A percentile compares a stretch with the other conserved stretches of the same genome.
Evolutionary conservation across 2,329 filamentous ascomycete species (phyloP).

Genomic region (Bipolaris gigantea): DNA sequence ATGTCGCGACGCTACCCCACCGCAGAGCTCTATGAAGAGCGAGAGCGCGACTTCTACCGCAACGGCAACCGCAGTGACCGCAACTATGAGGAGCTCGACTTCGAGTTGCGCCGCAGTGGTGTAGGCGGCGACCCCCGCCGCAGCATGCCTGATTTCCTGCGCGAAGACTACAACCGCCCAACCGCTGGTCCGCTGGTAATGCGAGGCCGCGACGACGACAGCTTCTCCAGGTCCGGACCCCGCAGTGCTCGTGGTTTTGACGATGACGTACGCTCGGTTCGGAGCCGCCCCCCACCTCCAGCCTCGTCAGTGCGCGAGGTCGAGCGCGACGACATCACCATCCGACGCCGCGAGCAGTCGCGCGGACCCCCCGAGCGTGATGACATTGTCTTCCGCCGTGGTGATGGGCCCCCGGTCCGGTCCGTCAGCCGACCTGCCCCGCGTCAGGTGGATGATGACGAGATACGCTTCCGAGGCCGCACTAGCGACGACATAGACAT

Average conservation of each 20-base stretch:
- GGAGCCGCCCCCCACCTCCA: slow-evolving; percentile 34
- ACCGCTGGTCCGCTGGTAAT: slow-evolving; percentile 52
- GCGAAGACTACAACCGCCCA: slow-evolving; percentile 54
- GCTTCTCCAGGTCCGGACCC: slow-evolving; percentile 36
- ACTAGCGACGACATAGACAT: slow-evolving; percentile 40
- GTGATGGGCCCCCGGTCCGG: slow-evolving; percentile 41
- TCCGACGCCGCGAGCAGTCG: slow-evolving; percentile 42
- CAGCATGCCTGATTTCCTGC: slow-evolving; percentile 53
- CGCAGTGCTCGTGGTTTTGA: slow-evolving; percentile 45
- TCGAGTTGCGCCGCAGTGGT: slow-evolving; percentile 47
- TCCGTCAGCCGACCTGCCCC: slow-evolving; percentile 28
- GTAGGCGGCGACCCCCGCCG: slow-evolving; percentile 45
- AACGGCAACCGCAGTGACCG: slow-evolving; percentile 45
- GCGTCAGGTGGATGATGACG: slow-evolving; percentile 48
- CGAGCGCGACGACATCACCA: slow-evolving; percentile 45
- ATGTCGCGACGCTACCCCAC: slow-evolving; percentile 49
- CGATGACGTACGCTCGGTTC: slow-evolving; percentile 44
- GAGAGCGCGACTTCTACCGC: slow-evolving; percentile 54
- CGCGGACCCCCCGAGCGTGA: slow-evolving; percentile 39
- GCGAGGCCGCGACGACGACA: slow-evolving; percentile 46
- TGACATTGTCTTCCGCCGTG: slow-evolving; percentile 50
- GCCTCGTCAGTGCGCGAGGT: slow-evolving; percentile 33
- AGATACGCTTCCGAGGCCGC: slow-evolving; percentile 52
- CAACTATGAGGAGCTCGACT: slow-evolving; percentile 55
- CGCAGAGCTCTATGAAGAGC: slow-evolving; percentile 53